A percentile compares a stretch with the other conserved stretches of the same genome.
Evolutionary conservation across 176 grass and related monocot genomes (phyloP).

Genomic region (Cymbopogon citratus): DNA sequence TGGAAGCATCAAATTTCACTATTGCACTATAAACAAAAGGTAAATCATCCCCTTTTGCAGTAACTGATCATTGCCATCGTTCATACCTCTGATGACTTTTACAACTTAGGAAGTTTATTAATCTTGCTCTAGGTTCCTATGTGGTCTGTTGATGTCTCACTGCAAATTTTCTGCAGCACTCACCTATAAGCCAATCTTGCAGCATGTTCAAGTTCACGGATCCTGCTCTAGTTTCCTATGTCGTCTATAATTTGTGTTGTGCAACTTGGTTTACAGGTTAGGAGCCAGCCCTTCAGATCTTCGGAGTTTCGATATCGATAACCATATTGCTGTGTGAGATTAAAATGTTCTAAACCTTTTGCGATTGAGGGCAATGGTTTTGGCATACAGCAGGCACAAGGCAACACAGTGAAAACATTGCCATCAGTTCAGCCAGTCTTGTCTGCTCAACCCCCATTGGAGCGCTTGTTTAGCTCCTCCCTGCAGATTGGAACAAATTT

Average conservation of each 20-base stretch:
- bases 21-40: conserved; percentile 99
- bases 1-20: conserved; percentile 80
- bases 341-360: not conserved
- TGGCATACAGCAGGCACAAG: not conserved
- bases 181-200: not conserved
- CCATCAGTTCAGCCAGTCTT: not conserved
- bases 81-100: not conserved
- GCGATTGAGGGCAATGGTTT: not conserved
- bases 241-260: not conserved
- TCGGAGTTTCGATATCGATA: conserved; percentile 71
- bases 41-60: conserved; percentile 3
- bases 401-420: not conserved
- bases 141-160: not conserved
- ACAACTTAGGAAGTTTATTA: not conserved
- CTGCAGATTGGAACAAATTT: conserved; percentile 10
- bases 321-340: conserved; percentile 56
- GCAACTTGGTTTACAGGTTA: conserved; percentile 45
- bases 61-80: not conserved
- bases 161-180: not conserved
- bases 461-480: not conserved
- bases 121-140: not conserved
- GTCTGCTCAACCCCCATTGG: no score
- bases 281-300: conserved; percentile 80
- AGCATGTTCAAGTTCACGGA: not conserved
- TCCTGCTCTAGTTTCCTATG: not conserved